phyloP scores from a whole-genome alignment of 208 protist species.

The Hexamita inflata region DNA sequence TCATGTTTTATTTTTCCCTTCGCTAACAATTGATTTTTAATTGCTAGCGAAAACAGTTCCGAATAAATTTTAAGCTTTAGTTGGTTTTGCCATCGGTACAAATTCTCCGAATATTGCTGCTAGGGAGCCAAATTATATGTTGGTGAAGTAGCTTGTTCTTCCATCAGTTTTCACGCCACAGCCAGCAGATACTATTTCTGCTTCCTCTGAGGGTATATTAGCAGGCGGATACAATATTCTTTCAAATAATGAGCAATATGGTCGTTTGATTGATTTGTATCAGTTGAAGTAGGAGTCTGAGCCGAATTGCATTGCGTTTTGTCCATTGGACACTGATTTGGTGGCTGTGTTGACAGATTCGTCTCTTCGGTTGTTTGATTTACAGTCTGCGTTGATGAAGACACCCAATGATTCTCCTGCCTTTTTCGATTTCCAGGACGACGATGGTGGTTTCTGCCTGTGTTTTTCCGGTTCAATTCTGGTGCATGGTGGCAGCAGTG shows the following conservation, averaged over 20 bases:
- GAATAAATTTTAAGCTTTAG: neutral
- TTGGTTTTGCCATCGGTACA: conserved; percentile 11
- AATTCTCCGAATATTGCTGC: neutral
- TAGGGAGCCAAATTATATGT: neutral
- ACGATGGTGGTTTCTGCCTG: no score
- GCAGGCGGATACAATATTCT: neutral
- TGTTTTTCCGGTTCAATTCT: no score
- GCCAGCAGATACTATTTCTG: neutral
- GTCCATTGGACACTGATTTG: neutral
- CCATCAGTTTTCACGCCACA: neutral
- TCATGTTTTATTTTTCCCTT: no score
- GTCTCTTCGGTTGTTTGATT: no score
- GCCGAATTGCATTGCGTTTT: neutral
- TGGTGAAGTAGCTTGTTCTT: conserved; percentile 10
- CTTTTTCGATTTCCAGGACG: no score
- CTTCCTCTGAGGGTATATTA: neutral
- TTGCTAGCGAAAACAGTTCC: no score
- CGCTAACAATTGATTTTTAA: no score
- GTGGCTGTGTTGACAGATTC: neutral
- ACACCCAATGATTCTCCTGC: no score
- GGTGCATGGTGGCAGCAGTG: no score
- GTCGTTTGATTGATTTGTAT: neutral
- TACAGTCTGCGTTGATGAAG: no score
- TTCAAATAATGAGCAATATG: neutral
- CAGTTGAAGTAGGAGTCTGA: neutral